Percentiles rank a stretch among this genome's conserved stretches.
Conservation (phyloP, 306 rosid species). For the Cucurbita pepo region DNA sequence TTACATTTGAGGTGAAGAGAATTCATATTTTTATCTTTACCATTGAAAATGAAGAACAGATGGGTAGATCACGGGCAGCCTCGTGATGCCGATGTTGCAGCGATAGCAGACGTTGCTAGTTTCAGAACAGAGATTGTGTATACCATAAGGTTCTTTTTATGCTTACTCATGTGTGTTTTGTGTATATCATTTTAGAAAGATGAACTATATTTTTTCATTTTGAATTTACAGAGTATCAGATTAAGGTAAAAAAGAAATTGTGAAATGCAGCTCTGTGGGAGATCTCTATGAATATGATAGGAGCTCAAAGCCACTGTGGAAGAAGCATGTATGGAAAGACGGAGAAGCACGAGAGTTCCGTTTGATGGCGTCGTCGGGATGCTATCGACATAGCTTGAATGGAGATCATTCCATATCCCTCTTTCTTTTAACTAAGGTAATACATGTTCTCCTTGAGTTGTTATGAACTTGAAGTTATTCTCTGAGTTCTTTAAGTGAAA, state of each 20-base stretch:
- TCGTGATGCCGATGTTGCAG: conserved; percentile 83
- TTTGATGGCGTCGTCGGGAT: conserved; percentile 40
- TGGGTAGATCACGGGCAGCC: conserved; percentile 80
- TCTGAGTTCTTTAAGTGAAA: not conserved
- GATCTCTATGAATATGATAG: conserved; percentile 73
- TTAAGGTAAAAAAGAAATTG: conserved; percentile 4
- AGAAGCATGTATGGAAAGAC: conserved; percentile 70
- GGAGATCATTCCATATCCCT: conserved; percentile 64
- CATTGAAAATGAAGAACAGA: conserved; percentile 53
- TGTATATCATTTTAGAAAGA: not conserved
- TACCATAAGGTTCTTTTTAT: conserved; percentile 51
- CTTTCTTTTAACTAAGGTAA: conserved; percentile 83
- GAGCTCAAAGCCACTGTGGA: conserved; percentile 80
- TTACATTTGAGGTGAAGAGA: conserved; percentile 17
- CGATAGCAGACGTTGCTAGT: conserved; percentile 58
- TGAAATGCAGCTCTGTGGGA: conserved; percentile 58
- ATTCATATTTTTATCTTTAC: conserved; percentile 26
- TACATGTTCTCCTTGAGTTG: not conserved
- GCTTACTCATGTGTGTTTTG: not conserved
- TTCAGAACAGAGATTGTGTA: conserved; percentile 53
- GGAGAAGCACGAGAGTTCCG: conserved; percentile 25
- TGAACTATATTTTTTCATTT: conserved; percentile 1
- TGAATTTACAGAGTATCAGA: conserved; percentile 9
- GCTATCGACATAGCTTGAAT: conserved; percentile 31
- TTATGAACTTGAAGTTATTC: not conserved